Evolutionary conservation across 1,284 basidiomycete genomes (phyloP).

Genomic region (Somion occarium): DNA sequence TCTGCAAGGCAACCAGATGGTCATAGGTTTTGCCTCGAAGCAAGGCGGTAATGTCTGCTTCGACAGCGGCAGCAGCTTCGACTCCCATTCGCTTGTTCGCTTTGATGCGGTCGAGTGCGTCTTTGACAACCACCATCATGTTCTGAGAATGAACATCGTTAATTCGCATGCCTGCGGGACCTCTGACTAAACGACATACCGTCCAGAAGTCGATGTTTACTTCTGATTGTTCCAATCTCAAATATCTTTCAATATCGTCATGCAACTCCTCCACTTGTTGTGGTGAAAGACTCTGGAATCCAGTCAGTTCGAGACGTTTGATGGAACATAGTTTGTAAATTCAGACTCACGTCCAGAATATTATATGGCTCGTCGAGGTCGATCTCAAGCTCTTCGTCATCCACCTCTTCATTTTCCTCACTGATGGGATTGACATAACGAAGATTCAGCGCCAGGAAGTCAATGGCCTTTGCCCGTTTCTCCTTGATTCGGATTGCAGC

Average conservation of each 20-base stretch:
- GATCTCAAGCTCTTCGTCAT: constrained; percentile 85
- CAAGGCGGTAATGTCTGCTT: constrained; percentile 70
- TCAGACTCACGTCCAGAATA: constrained; percentile 79
- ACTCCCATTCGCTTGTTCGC: constrained; percentile 53
- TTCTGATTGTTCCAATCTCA: constrained; percentile 81
- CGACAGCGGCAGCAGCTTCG: constrained; percentile 73
- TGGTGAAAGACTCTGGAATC: constrained; percentile 71
- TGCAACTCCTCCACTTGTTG: constrained; percentile 92
- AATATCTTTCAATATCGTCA: constrained; percentile 91
- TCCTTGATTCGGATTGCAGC: constrained; percentile 94
- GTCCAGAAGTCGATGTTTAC: constrained; percentile 97
- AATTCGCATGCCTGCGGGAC: constrained; percentile 1
- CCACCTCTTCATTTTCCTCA: constrained; percentile 65
- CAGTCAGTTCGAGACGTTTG: constrained; percentile 19
- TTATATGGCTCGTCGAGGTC: constrained; percentile 98
- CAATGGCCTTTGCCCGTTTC: constrained; percentile 93
- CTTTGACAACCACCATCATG: constrained; percentile 96
- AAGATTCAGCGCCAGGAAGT: constrained; percentile 91
- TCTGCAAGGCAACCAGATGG: constrained; percentile 80
- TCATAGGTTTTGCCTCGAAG: constrained; percentile 80
- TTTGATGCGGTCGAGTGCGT: constrained; percentile 79
- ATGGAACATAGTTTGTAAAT: neutral
- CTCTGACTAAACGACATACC: constrained; percentile 40
- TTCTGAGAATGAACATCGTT: constrained; percentile 45
- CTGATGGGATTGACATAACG: constrained; percentile 72